Base-by-base conservation (phyloP, 2,329 filamentous ascomycete genomes). In the Phoma sp. region DNA sequence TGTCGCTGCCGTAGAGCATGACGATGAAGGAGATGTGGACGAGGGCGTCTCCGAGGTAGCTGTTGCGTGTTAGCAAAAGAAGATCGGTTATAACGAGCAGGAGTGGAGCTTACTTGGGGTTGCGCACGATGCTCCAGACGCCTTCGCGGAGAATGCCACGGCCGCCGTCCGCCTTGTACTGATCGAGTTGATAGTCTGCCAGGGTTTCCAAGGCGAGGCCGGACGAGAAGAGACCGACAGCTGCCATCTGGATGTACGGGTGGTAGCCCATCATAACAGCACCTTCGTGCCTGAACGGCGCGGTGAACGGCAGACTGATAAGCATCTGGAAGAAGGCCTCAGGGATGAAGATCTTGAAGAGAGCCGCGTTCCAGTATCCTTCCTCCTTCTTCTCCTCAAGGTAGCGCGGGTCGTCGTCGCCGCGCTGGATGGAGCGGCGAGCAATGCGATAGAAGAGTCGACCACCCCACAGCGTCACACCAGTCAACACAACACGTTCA, bases 41-140 rank as follows among this genome's bases (percentile, higher is more conserved):
- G 4, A 87, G 75, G 2, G 80, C 77, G 52, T 86, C 84, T 2
- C 84, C 84, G n/a, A 86, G 79, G 64, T 86, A 86, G 72, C 83
- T 85, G 45, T 3, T n/a, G 4, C 11, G 5, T 25, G 29, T 59
- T 30, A 45, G 22, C 10, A 24, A 47, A 39, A 51, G 52, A 47
- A 35, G 18, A 18, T 18, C 2, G 18, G 18, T 4, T 7, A 14
- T 14, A 7, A 36, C 9, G 24, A 10, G 18, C 4, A 44, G n/a
- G 33, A 36, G 35, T 11, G n/a, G 7, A 14, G 74, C 81, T 69
- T 75, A 86, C 83, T 86, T 86, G 0, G 84, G 84, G 71, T 86
- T 83, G 43, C 85, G 74, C 24, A 86, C 83, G 29, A 86, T 78
- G 60, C 82, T 83, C 82, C 83, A 86, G 27, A 87, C 84, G 10